A percentile compares a stretch with the other conserved stretches of the same genome.
These are phyloP conservation scores for Ogataea paraovalis DNA, from an alignment of 805 yeast species.

Conservation along the genomic window DNA sequence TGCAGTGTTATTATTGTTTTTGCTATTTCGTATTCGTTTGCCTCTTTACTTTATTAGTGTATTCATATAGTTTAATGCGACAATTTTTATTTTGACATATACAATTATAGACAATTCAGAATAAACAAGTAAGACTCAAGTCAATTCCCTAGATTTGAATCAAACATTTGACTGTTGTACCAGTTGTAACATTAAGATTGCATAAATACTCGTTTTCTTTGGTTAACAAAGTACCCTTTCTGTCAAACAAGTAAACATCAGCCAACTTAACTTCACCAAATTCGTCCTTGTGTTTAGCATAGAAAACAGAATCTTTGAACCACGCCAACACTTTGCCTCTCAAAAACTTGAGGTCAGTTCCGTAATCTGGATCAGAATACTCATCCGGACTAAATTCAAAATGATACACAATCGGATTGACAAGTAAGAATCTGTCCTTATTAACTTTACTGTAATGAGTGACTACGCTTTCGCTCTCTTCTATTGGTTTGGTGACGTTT, in stretches of 20 bases:
- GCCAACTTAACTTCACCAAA: slow-evolving; percentile 15
- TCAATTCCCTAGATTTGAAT: slow-evolving; percentile 10
- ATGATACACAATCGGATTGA: slow-evolving; percentile 50
- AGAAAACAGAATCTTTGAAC: slow-evolving; percentile 42
- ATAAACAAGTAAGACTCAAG: not conserved
- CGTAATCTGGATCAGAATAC: slow-evolving; percentile 65
- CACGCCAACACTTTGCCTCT: slow-evolving; percentile 53
- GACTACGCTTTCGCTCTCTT: slow-evolving; percentile 9
- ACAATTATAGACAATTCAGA: not conserved
- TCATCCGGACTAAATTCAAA: slow-evolving; percentile 83
- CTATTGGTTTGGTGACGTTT: slow-evolving; percentile 30
- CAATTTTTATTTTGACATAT: not conserved
- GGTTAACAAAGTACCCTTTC: slow-evolving; percentile 25
- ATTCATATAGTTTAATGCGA: no score
- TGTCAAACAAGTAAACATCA: slow-evolving; percentile 35
- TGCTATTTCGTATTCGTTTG: not conserved
- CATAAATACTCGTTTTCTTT: slow-evolving; percentile 48
- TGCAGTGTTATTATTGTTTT: not conserved
- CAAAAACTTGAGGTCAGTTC: slow-evolving; percentile 63
- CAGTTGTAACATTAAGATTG: slow-evolving; percentile 51
- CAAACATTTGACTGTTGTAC: slow-evolving; percentile 39
- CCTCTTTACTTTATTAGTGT: not conserved
- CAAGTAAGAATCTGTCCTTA: slow-evolving; percentile 16
- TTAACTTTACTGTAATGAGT: slow-evolving; percentile 4
- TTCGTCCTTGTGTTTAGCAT: slow-evolving; percentile 14